Conservation (phyloP, 169 alveolate genomes). For the Besnoitia besnoiti region DNA sequence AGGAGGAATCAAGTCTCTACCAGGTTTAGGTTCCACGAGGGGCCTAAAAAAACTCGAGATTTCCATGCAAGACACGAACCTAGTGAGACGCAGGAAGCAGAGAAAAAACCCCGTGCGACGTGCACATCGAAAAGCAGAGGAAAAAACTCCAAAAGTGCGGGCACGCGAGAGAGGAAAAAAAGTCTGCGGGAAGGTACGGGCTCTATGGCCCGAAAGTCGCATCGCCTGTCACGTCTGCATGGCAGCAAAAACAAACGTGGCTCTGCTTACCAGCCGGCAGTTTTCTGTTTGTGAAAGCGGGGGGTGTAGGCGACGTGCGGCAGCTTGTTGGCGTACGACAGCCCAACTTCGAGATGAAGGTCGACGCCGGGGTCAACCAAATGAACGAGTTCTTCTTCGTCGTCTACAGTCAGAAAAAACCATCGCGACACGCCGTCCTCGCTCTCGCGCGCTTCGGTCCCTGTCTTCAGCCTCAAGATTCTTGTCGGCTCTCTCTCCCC, state of each 20-base stretch:
- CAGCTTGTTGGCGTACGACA: slow-evolving; percentile 53
- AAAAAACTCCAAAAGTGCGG: background rate
- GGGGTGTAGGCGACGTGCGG: slow-evolving; percentile 68
- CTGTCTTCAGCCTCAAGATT: background rate
- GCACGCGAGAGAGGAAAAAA: background rate
- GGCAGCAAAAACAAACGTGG: background rate
- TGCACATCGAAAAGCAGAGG: background rate
- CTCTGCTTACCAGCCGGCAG: slow-evolving; percentile 60
- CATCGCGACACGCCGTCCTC: background rate
- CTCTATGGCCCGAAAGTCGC: background rate
- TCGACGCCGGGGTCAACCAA: background rate
- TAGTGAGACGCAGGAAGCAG: background rate
- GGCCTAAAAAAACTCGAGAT: no score
- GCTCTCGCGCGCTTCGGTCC: background rate
- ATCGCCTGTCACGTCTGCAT: background rate
- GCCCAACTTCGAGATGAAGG: background rate
- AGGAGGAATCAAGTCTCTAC: no score
- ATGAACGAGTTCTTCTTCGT: background rate
- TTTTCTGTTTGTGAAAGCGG: slow-evolving; percentile 60
- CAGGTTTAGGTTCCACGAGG: no score
- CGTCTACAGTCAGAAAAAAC: background rate
- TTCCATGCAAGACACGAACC: no score
- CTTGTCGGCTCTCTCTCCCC: no score
- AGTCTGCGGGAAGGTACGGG: background rate
- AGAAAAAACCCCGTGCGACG: background rate